Conservation (phyloP, 2,329 filamentous ascomycete species). For the Ophiostoma angusticollis region DNA sequence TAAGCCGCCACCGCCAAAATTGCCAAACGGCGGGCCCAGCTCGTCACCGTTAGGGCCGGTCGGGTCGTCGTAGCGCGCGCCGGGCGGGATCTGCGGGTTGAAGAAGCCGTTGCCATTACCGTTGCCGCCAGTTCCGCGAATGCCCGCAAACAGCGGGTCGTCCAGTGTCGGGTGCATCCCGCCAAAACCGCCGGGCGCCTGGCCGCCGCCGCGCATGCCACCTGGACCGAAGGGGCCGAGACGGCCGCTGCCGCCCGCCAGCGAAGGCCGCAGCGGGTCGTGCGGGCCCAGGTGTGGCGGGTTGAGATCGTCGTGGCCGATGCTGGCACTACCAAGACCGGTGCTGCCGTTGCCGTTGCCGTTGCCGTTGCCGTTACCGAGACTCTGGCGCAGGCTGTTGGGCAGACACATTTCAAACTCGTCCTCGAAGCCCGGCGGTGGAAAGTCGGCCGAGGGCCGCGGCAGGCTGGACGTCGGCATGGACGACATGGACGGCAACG, state of each 20-base stretch:
- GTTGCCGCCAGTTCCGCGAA: conserved; percentile 28
- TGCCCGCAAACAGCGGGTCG: conserved; percentile 67
- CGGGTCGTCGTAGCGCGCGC: conserved; percentile 90
- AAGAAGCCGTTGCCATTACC: conserved; percentile 35
- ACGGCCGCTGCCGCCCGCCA: conserved; percentile 48
- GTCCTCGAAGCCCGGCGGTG: conserved; percentile 85
- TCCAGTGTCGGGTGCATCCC: conserved; percentile 97
- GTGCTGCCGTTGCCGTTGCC: conserved; percentile 36
- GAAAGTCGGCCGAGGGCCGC: conserved; percentile 56
- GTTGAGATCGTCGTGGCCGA: conserved; percentile 79
- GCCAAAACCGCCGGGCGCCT: conserved; percentile 32
- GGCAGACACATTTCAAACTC: conserved; percentile 72
- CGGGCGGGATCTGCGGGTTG: conserved; percentile 67
- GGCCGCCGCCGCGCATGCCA: conserved; percentile 23
- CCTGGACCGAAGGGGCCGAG: conserved; percentile 26
- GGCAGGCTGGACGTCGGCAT: conserved; percentile 19
- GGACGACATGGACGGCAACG: too few relatives aligned
- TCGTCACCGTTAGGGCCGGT: conserved; percentile 50
- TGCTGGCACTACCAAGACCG: conserved; percentile 32
- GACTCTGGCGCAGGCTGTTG: not conserved
- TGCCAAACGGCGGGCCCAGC: conserved; percentile 28
- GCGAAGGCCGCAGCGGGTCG: conserved; percentile 61
- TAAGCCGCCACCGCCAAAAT: not conserved
- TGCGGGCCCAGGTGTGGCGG: conserved; percentile 75
- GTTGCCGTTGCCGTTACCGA: conserved; percentile 13